Percentiles rank a stretch among this genome's conserved stretches.
These are phyloP conservation scores for Malassezia caprae DNA, from an alignment of 1,284 basidiomycete genomes.

Conservation along the genomic window DNA sequence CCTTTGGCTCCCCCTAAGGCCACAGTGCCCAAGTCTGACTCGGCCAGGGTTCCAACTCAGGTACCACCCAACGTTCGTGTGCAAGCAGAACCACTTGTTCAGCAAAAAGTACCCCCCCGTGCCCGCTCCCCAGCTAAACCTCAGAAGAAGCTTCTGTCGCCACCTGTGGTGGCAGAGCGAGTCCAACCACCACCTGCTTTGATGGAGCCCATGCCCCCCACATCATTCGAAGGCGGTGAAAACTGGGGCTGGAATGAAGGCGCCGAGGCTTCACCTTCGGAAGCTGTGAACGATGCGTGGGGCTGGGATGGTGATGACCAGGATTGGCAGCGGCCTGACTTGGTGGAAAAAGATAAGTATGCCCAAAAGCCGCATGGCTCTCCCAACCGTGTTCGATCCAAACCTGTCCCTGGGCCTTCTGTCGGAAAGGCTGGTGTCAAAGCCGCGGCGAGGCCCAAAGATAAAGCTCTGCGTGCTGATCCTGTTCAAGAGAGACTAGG, in stretches of 20 bases:
- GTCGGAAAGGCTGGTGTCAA: neutral
- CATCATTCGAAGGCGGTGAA: neutral
- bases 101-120: neutral
- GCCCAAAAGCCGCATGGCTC: conserved; percentile 5
- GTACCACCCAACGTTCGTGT: neutral
- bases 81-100: neutral
- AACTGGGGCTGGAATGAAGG: neutral
- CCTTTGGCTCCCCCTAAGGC: neutral
- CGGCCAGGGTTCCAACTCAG: neutral
- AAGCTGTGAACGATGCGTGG: conserved; percentile 3
- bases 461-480: conserved; percentile 14
- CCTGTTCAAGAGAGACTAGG: conserved; percentile 28
- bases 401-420: neutral
- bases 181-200: neutral
- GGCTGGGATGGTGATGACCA: neutral
- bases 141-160: neutral
- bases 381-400: neutral
- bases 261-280: neutral
- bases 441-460: neutral
- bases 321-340: neutral
- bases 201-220: neutral
- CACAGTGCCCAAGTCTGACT: neutral
- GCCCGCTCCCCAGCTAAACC: neutral
- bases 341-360: neutral
- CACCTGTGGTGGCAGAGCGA: neutral